phyloP scores from a whole-genome alignment of 208 protist species.

The Cochliopodium minus region DNA sequence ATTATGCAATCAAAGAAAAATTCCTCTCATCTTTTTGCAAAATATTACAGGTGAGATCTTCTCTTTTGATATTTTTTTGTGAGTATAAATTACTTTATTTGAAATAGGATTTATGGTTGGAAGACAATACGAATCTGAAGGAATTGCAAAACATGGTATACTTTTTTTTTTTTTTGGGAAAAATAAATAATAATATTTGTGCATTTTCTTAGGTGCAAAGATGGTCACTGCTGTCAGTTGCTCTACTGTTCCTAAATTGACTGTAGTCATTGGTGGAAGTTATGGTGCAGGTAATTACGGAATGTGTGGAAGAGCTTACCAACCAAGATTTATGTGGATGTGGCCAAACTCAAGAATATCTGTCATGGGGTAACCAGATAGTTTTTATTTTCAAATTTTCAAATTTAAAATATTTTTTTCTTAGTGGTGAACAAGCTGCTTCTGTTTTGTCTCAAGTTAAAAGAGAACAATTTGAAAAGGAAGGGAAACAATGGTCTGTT shows the following conservation, averaged over 20 bases:
- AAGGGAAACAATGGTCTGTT: conserved; percentile 15
- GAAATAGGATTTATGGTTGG: conserved; percentile 70
- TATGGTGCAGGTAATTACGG: conserved; percentile 91
- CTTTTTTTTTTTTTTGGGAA: no score
- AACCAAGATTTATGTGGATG: conserved; percentile 76
- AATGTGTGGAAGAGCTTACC: conserved; percentile 69
- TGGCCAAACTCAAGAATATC: conserved; percentile 83
- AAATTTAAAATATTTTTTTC: conserved; percentile 77
- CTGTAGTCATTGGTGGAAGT: conserved; percentile 73
- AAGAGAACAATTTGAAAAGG: conserved; percentile 14
- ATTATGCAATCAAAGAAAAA: conserved; percentile 70
- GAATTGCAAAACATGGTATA: conserved; percentile 89
- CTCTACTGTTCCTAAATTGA: conserved; percentile 77
- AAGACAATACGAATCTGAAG: conserved; percentile 63
- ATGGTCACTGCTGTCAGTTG: conserved; percentile 75
- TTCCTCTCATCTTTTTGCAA: conserved; percentile 83
- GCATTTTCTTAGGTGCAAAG: no score
- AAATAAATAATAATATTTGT: no score
- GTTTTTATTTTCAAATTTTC: conserved; percentile 87
- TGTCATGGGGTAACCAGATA: conserved; percentile 76
- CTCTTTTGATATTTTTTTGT: no score
- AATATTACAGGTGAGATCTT: no score
- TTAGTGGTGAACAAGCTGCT: conserved; percentile 83
- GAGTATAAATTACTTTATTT: no score
- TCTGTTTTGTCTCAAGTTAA: conserved; percentile 59